Evolutionary conservation across 495 filamentous ascomycete species (phyloP).

Genomic region (Neurospora discreta): DNA sequence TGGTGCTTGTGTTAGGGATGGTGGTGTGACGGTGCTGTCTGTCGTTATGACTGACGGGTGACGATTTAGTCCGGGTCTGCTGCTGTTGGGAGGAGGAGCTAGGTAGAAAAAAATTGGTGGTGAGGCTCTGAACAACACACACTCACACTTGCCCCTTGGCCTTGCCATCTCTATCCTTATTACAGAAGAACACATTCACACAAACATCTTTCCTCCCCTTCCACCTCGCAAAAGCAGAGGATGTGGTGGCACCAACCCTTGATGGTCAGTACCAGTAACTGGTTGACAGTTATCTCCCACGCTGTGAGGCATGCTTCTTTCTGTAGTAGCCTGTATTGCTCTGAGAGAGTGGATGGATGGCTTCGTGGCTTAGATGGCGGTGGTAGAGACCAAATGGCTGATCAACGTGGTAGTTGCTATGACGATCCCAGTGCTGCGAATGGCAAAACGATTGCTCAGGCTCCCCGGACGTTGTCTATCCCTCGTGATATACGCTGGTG

Average conservation of each 20-base stretch:
- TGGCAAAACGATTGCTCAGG: background rate
- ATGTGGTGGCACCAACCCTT: conserved; percentile 9
- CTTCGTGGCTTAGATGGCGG: background rate
- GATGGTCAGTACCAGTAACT: background rate
- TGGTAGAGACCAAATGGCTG: background rate
- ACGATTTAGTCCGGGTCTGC: background rate
- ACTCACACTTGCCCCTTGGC: background rate
- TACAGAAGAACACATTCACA: background rate
- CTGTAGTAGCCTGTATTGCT: background rate
- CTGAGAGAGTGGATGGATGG: background rate
- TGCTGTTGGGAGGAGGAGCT: background rate
- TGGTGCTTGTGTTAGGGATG: background rate
- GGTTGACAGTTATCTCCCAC: conserved; percentile 1
- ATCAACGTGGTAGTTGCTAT: background rate
- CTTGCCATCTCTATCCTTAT: background rate
- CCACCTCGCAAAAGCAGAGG: background rate
- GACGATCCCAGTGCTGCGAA: background rate
- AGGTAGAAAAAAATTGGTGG: background rate
- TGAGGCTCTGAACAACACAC: background rate
- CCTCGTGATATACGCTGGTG: background rate
- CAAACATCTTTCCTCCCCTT: background rate
- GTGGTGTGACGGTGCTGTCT: background rate
- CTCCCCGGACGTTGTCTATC: background rate
- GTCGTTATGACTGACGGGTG: background rate
- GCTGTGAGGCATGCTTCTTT: conserved; percentile 12